Evolutionary conservation across 352 stramenopile species (phyloP).

Genomic region (Globisporangium middletonii): DNA sequence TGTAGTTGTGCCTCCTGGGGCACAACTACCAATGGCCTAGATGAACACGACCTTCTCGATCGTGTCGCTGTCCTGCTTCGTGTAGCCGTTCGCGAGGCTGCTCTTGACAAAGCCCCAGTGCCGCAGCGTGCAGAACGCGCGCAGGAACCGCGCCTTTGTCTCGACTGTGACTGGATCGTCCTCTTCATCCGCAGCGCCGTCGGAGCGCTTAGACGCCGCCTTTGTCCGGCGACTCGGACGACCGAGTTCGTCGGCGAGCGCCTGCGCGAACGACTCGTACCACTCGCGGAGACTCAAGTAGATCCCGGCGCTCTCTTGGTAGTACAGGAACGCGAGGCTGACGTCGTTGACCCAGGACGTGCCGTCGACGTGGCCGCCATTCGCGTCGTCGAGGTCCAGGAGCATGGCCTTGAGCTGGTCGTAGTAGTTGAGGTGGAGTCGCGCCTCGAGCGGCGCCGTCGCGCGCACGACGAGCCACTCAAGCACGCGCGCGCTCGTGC

Average conservation of each 20-base stretch:
- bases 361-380: conserved; percentile 1
- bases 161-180: conserved; percentile 18
- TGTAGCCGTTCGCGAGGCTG: conserved; percentile 33
- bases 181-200: not conserved
- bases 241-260: conserved; percentile 24
- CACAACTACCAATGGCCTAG: conserved; percentile 14
- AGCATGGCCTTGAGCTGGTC: conserved; percentile 46
- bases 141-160: conserved; percentile 61
- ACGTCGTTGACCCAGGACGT: conserved; percentile 50
- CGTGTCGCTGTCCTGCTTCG: conserved; percentile 35
- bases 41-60: conserved; percentile 83
- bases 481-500: conserved; percentile 3
- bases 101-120: conserved; percentile 67
- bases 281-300: conserved; percentile 60
- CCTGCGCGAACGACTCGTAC: conserved; percentile 51
- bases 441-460: conserved; percentile 24
- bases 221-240: conserved; percentile 13
- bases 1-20: not conserved
- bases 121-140: conserved; percentile 56
- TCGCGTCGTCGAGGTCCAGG: conserved; percentile 24
- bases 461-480: conserved; percentile 25
- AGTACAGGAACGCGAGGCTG: conserved; percentile 62
- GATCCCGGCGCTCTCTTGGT: conserved; percentile 56
- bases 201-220: conserved; percentile 3
- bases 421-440: conserved; percentile 46